Conservation (phyloP, 2,329 filamentous ascomycete species). For the Beauveria sp. region DNA sequence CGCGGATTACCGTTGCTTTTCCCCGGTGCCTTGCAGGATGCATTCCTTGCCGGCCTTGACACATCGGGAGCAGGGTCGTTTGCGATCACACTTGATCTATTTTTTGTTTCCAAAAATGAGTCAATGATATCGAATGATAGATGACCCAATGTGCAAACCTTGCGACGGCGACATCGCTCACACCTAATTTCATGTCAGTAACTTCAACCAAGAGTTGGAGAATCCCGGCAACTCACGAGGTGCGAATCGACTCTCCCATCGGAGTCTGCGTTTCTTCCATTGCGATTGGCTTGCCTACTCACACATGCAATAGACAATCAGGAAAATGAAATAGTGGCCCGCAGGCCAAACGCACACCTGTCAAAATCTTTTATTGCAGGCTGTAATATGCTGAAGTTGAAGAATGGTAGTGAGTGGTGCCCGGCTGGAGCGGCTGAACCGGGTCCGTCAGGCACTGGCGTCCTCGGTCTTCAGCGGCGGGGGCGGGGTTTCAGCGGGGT, state of each 20-base stretch:
- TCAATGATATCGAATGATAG: constrained; percentile 12
- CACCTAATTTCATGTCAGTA: constrained; percentile 23
- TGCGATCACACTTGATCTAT: constrained; percentile 46
- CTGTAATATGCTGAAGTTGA: neutral
- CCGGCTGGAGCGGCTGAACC: neutral
- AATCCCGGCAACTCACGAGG: constrained; percentile 23
- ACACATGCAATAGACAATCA: neutral
- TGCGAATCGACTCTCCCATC: constrained; percentile 28
- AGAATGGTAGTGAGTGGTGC: neutral
- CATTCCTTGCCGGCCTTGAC: constrained; percentile 32
- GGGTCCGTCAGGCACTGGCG: neutral
- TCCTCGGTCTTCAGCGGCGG: neutral
- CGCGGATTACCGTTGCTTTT: constrained; percentile 31
- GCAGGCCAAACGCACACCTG: neutral
- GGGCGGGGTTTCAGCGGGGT: neutral
- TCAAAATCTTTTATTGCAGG: neutral
- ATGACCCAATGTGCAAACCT: constrained; percentile 21
- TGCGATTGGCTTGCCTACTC: neutral
- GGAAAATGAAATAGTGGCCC: neutral
- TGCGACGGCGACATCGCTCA: constrained; percentile 35
- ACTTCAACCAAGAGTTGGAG: neutral
- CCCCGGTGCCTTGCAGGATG: constrained; percentile 31
- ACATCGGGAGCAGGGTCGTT: constrained; percentile 42
- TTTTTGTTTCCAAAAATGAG: constrained; percentile 14
- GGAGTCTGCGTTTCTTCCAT: constrained; percentile 26